phyloP scores from a whole-genome alignment of 805 yeast species.

The Schwanniomyces vanrijiae region DNA sequence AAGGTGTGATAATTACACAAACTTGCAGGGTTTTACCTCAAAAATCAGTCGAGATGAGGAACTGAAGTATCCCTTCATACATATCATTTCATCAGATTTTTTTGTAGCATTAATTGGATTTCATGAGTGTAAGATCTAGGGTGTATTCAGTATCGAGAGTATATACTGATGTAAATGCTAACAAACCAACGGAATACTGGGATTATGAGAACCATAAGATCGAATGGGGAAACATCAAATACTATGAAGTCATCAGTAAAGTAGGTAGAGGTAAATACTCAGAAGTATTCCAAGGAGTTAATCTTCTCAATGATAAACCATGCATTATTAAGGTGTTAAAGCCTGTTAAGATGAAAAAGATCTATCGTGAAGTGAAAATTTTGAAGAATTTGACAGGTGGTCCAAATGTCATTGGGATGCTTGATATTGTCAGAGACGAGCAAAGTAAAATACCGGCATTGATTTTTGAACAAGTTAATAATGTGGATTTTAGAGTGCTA shows the following conservation, averaged over 20 bases:
- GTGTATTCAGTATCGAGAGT: conserved; percentile 47
- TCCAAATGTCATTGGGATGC: conserved; percentile 73
- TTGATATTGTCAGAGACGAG: conserved; percentile 81
- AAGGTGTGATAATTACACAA: conserved; percentile 5
- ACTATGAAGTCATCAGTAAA: conserved; percentile 77
- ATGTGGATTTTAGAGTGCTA: conserved; percentile 76
- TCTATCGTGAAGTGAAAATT: conserved; percentile 85
- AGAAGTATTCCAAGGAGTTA: conserved; percentile 89
- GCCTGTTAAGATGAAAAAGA: conserved; percentile 91
- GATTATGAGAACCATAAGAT: conserved; percentile 68
- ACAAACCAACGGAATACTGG: conserved; percentile 75
- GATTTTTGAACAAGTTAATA: conserved; percentile 80
- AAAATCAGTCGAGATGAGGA: conserved; percentile 1
- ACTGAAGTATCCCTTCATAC: not conserved
- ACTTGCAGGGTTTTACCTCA: not conserved
- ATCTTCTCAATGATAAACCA: conserved; percentile 56
- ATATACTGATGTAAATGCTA: conserved; percentile 71
- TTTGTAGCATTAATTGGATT: not conserved
- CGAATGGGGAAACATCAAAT: conserved; percentile 41
- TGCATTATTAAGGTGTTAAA: conserved; percentile 88
- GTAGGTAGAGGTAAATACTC: conserved; percentile 93
- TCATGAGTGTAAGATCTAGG: conserved; percentile 27
- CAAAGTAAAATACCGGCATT: conserved; percentile 82
- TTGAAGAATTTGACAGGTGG: conserved; percentile 83
- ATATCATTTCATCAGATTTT: not conserved